Evolutionary conservation across 495 filamentous ascomycete species (phyloP), one percentile per base, ranked within the genome.

Genomic region (Astrocystis sublimbata): DNA sequence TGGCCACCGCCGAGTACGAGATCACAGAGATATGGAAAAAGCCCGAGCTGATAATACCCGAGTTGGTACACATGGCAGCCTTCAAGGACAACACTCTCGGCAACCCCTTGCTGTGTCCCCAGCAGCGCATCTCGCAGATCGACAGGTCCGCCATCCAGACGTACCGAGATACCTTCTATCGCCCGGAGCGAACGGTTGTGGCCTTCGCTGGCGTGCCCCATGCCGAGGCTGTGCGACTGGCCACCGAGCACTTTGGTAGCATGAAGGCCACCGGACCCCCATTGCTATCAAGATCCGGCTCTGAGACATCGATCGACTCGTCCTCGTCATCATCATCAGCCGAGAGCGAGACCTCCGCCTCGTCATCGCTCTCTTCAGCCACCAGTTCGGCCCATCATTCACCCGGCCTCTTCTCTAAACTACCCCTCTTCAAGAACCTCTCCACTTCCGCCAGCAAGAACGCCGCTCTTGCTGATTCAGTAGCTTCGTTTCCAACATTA

Each of bases 1-100:
- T 99, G 15, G 85, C 89, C 68, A 97, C 92, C 19, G 94, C 93
- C 3, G 87, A 91, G 45, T 99, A 98, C 66, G 94, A 99, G 76
- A 96, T 99, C 69, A 84, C 83, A 24, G 94, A 99, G 78, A 99
- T 99, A 54, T 99, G 94, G 96, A 89, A 90, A 40, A 97, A 92
- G 79, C 92, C 94, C 4, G 93, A 98, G 67, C 82, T 99, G 56
- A 98, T 99, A 65, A 75, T 99, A 51, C 96, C 96, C 6, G 94
- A 99, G 76, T 73, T 99, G 71, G 86, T 96, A 47, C 96, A 99
- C 71, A 92, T 90, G 82, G 91, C 93, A 2, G 94, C 93, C 3
- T 99, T 91, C 77, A 92, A 91, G 78, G 87, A 89, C 69, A 98
- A 99, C 75, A 99, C 94, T 0, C 78, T 99, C 4, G 94, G 94